phyloP scores from a whole-genome alignment of 345 rosid genomes.

The Moricandia moricandioides region DNA sequence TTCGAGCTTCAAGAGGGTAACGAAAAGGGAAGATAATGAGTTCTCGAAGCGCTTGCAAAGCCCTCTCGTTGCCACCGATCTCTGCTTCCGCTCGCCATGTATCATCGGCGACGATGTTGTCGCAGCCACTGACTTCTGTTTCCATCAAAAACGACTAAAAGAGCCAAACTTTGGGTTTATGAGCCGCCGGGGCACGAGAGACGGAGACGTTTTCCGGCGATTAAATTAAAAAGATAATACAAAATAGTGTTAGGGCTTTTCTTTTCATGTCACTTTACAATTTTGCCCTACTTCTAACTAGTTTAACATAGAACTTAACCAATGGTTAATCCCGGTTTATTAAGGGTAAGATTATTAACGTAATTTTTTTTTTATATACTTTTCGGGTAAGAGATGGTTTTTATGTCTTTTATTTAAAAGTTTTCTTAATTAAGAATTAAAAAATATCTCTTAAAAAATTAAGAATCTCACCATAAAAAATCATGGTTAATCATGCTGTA shows the following conservation, averaged over 20 bases:
- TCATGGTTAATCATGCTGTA: too few relatives aligned
- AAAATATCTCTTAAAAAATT: too few relatives aligned
- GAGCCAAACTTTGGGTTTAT: conserved; percentile 17
- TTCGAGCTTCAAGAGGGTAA: conserved; percentile 63
- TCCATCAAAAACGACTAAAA: conserved; percentile 17
- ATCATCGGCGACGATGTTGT: conserved; percentile 27
- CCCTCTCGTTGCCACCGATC: conserved; percentile 71
- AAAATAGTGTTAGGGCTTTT: not conserved
- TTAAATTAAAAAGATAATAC: not conserved
- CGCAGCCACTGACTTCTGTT: conserved; percentile 14
- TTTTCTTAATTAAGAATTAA: too few relatives aligned
- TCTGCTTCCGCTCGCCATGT: conserved; percentile 70
- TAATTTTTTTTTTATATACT: too few relatives aligned
- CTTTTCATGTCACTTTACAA: conserved; percentile 2
- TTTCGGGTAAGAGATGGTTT: too few relatives aligned
- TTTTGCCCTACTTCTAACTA: not conserved
- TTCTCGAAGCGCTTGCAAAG: conserved; percentile 81
- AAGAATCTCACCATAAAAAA: too few relatives aligned
- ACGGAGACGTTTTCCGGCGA: not conserved
- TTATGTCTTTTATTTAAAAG: too few relatives aligned
- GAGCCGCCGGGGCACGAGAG: not conserved
- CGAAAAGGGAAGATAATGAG: conserved; percentile 73
- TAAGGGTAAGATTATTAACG: too few relatives aligned
- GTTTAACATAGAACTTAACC: too few relatives aligned
- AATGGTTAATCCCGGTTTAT: too few relatives aligned